phyloP scores from a whole-genome alignment of 108 stramenopile species.

The Nannochloropsis gaditana region DNA sequence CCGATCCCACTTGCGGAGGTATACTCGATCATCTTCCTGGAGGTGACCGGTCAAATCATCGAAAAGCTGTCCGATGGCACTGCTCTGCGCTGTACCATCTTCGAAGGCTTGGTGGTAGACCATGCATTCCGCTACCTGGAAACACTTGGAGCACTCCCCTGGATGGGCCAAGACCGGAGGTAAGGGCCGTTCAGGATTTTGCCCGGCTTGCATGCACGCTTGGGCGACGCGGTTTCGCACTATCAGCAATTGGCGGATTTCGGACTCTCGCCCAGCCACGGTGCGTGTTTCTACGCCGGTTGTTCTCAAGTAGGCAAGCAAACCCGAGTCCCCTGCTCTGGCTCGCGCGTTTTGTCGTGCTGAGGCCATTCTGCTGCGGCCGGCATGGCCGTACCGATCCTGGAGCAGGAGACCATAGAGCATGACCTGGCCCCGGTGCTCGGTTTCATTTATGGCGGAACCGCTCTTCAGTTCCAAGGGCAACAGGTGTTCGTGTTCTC shows the following conservation, averaged over 20 bases:
- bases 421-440: constrained; percentile 33
- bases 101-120: constrained; percentile 31
- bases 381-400: constrained; percentile 27
- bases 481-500: background rate
- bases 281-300: background rate
- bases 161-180: constrained; percentile 26
- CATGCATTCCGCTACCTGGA: constrained; percentile 40
- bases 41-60: constrained; percentile 13
- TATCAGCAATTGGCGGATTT: constrained; percentile 29
- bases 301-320: background rate
- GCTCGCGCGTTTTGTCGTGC: too few relatives aligned
- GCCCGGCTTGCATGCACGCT: background rate
- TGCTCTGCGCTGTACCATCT: constrained; percentile 28
- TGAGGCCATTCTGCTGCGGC: background rate
- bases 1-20: background rate
- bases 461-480: constrained; percentile 8
- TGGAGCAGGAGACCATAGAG: constrained; percentile 41
- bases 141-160: constrained; percentile 32
- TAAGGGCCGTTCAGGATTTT: background rate
- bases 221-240: constrained; percentile 33
- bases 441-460: background rate
- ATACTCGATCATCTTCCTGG: background rate
- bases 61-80: constrained; percentile 27
- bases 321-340: background rate
- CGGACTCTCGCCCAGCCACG: background rate